Evolutionary conservation across 257 asterid genomes (phyloP), one percentile per base, ranked within the genome.

Genomic region (Nicotiana attenuata): DNA sequence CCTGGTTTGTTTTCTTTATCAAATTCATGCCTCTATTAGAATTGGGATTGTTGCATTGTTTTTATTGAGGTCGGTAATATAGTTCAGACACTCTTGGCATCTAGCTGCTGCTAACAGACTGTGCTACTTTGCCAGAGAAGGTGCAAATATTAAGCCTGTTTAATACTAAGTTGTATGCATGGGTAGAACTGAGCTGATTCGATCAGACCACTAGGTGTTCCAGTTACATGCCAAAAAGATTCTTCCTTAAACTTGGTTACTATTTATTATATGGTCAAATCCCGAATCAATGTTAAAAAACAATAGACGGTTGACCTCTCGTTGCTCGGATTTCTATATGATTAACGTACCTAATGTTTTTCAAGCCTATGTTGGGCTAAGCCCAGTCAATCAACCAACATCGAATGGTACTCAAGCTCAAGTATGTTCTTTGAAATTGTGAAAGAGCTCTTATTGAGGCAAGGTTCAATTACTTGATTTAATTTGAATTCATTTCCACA

Each of bases 21-120:
- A 35, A 61, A 60, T 78, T 41, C 56, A 33, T 80, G 4, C 82
- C 20, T 80, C 45, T 80, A 55, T 63, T 80, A 64, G n/a, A 64
- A 64, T 80, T 60, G 73, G 16, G 35, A 52, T 1, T 26, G 15
- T 79, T 64, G 82, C 47, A 15, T 80, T 47, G 57, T 2, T 3
- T 33, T 61, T 61, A 10, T 60, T 78, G n/a, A 56, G 52, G 31
- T 60, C 35, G 8, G 31, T 22, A 59, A 35, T 60, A 31, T 59
- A 13, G 41, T 78, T 63, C 10, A 35, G 73, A 35, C 53, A 47
- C 20, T 24, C 22, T 64, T 57, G 35, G 67, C 61, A 17, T 45
- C 69, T 35, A 35, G 82, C 26, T 78, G 82, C 38, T 55, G 26
- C 38, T 71, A 47, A 60, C 20, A 78, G 59, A 35, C 71, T 3